phyloP scores from a whole-genome alignment of 257 asterid species.

The Forsythia viridissima region DNA sequence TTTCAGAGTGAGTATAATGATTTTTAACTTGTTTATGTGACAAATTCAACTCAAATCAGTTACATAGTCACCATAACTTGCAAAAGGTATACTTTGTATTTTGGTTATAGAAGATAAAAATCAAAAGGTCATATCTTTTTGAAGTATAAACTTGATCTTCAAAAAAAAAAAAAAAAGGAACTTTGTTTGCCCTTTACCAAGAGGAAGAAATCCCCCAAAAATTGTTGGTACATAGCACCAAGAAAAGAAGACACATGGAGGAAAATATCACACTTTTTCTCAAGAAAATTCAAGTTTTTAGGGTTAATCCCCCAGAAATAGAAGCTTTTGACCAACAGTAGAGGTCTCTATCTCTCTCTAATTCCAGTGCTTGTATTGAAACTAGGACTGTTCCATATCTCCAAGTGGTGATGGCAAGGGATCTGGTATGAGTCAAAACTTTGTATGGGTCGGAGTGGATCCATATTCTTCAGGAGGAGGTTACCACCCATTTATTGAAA shows the following conservation, averaged over 20 bases:
- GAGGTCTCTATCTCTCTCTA: background rate
- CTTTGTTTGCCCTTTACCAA: background rate
- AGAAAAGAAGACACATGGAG: background rate
- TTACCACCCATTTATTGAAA: conserved; percentile 58
- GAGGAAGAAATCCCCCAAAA: background rate
- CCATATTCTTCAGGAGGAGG: conserved; percentile 31
- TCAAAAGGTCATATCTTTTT: background rate
- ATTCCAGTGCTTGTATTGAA: conserved; percentile 4
- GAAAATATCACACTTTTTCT: background rate
- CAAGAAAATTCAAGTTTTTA: background rate
- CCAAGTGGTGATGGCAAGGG: conserved; percentile 38
- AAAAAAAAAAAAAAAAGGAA: too few relatives aligned
- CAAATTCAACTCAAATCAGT: too few relatives aligned
- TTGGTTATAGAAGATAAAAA: background rate
- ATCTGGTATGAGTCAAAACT: conserved; percentile 39
- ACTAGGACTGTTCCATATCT: conserved; percentile 68
- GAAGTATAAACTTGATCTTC: background rate
- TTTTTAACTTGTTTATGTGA: background rate
- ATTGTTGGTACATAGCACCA: background rate
- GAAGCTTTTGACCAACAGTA: background rate
- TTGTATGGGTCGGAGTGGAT: conserved; percentile 57
- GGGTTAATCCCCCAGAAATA: background rate
- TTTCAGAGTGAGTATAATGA: conserved; percentile 54
- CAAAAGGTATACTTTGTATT: background rate
- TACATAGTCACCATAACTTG: too few relatives aligned